Evolutionary conservation across 805 yeast species (phyloP), one percentile per base, ranked within the genome.

Genomic region (Blastobotrys robertii): DNA sequence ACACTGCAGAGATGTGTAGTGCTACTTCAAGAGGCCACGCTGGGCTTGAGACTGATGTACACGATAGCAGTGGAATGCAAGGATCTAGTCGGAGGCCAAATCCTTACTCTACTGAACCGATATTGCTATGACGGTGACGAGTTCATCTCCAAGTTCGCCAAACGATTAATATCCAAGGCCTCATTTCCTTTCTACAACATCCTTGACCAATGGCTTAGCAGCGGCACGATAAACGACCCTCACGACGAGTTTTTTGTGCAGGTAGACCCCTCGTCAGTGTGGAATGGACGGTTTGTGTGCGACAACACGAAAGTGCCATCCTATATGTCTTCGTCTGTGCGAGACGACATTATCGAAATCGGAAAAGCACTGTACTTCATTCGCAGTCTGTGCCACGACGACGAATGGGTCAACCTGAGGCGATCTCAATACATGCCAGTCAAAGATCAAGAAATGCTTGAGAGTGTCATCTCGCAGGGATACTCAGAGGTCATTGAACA

Each of bases 321-420:
- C 11, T 68, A 65, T 43, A 60, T 74, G 36, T 50, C 54, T 1
- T 38, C 33, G 6, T 46, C 46, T 2, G 47, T 56, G 1, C 67
- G 64, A 2, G 38, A 40, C 6, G 52, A 53, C 29, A 51, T 57
- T 6, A 59, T 51, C 34, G 65, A 64, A 29, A 76, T 82, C 13
- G 98, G 98, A 0, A 78, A 81, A 48, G 73, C 84, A 5, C 63
- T 80, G 4, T 68, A 75, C 8, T 88, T 80, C 55, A 62, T 88
- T 37, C 73, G 76, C 31, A 66, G 66, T 22, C 71, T 72, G 36
- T 85, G 95, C 60, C 72, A 73, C 30, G 92, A 84, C 51, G 62
- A 76, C 22, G 69, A 69, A 33, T 85, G 92, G 88, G 61, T 69
- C 6, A 55, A 60, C 50, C 45, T 55, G 52, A 33, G 60, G 31